Conservation (phyloP, 2,329 filamentous ascomycete species). For the Microcera coccophila region DNA sequence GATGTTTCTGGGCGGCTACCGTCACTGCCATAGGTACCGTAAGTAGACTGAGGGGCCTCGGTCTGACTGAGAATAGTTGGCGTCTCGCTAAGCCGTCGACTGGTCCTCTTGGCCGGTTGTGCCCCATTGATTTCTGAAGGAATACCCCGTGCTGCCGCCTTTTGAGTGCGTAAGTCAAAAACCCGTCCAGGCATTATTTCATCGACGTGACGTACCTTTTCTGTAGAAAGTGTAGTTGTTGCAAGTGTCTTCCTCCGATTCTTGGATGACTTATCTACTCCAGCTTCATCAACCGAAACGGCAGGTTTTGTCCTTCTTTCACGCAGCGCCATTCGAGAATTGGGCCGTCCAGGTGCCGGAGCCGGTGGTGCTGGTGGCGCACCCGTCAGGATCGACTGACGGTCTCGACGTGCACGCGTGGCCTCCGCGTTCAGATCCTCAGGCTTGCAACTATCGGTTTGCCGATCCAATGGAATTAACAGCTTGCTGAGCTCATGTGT, state of each 20-base stretch:
- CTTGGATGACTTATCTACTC: slow-evolving; percentile 27
- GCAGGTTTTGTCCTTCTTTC: slow-evolving; percentile 61
- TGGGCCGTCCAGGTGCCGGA: slow-evolving; percentile 39
- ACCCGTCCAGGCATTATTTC: neutral
- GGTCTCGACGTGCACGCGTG: slow-evolving; percentile 59
- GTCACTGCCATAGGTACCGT: slow-evolving; percentile 1
- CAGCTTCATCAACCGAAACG: slow-evolving; percentile 49
- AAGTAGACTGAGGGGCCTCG: slow-evolving; percentile 8
- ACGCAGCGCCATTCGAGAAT: slow-evolving; percentile 67
- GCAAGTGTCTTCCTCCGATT: slow-evolving; percentile 61
- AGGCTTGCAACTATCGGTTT: slow-evolving; percentile 69
- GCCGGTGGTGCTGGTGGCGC: slow-evolving; percentile 26
- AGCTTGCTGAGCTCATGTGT: slow-evolving; percentile 77
- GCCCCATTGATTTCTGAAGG: slow-evolving; percentile 23
- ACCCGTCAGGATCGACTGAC: slow-evolving; percentile 49
- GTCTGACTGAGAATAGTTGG: slow-evolving; percentile 33
- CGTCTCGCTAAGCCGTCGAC: slow-evolving; percentile 49
- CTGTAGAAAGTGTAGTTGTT: slow-evolving; percentile 34
- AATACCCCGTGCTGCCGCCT: slow-evolving; percentile 35
- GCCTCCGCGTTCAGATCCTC: slow-evolving; percentile 75
- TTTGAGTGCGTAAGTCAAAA: slow-evolving; percentile 14
- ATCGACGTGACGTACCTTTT: slow-evolving; percentile 29
- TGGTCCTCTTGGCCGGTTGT: slow-evolving; percentile 33
- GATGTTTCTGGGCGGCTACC: slow-evolving; percentile 12
- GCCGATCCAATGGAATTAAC: slow-evolving; percentile 71